Conservation (phyloP, 805 yeast species). For the Candida anglica region DNA sequence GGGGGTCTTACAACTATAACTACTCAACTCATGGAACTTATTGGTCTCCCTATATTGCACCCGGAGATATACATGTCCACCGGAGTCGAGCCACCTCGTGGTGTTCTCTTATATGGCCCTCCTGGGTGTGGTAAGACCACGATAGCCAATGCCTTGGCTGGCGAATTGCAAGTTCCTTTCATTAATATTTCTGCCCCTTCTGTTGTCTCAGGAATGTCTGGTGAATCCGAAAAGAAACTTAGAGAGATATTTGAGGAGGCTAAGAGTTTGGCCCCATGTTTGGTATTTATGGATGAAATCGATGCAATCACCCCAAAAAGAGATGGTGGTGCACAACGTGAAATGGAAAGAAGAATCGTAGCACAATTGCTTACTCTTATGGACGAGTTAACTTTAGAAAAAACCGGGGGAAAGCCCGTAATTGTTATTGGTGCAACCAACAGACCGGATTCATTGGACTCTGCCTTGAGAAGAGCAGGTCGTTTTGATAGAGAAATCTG, state of each 20-base stretch:
- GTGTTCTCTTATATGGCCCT: conserved; percentile 92
- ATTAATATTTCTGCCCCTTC: conserved; percentile 91
- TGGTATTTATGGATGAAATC: conserved; percentile 91
- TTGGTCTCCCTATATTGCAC: conserved; percentile 88
- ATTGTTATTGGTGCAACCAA: conserved; percentile 95
- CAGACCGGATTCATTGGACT: conserved; percentile 91
- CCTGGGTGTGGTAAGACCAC: conserved; percentile 99
- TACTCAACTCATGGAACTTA: conserved; percentile 80
- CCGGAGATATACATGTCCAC: conserved; percentile 86
- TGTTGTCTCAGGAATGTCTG: conserved; percentile 98
- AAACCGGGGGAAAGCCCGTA: conserved; percentile 90
- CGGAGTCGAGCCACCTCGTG: conserved; percentile 94
- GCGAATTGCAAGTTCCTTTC: conserved; percentile 90
- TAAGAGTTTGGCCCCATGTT: conserved; percentile 81
- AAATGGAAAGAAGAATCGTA: conserved; percentile 95
- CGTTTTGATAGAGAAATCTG: conserved; percentile 94
- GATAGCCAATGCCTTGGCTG: conserved; percentile 93
- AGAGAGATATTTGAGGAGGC: conserved; percentile 95
- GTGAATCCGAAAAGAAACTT: conserved; percentile 92
- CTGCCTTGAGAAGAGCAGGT: conserved; percentile 95
- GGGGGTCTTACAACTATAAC: conserved; percentile 92
- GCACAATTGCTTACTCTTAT: conserved; percentile 92
- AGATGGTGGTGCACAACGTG: conserved; percentile 92
- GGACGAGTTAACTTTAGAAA: conserved; percentile 86
- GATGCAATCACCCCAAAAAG: conserved; percentile 98